Conservation (phyloP, 139 green algal genomes). For the Astrephomene gubernaculifera region DNA sequence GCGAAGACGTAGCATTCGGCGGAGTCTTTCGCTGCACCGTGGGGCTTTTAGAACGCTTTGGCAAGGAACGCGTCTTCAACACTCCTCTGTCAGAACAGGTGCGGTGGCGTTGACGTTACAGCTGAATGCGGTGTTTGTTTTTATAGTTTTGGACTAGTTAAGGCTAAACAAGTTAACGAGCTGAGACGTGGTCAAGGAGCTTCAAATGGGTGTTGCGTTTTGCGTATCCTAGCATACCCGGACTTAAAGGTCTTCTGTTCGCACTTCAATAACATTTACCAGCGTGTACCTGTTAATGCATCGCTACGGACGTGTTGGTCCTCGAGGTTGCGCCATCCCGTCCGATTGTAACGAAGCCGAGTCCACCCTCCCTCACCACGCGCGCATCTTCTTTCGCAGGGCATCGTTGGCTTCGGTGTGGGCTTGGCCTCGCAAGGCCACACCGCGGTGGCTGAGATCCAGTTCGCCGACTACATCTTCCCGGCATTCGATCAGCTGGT, state of each 20-base stretch:
- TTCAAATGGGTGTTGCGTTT: too few relatives aligned
- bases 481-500: conserved; percentile 96
- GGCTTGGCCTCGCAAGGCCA: conserved; percentile 83
- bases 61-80: conserved; percentile 90
- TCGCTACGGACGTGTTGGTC: too few relatives aligned
- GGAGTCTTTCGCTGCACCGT: conserved; percentile 94
- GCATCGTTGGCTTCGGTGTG: conserved; percentile 94
- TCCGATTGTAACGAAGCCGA: too few relatives aligned
- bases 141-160: too few relatives aligned
- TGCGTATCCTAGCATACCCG: too few relatives aligned
- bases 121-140: not conserved
- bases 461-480: conserved; percentile 96
- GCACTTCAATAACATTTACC: too few relatives aligned
- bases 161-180: too few relatives aligned
- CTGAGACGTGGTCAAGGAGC: too few relatives aligned
- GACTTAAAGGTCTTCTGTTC: too few relatives aligned
- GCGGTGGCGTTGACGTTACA: not conserved
- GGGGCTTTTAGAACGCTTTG: conserved; percentile 83
- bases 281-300: too few relatives aligned
- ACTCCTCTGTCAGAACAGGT: conserved; percentile 93
- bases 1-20: conserved; percentile 94
- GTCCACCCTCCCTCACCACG: not conserved
- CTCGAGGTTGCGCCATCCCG: too few relatives aligned
- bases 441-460: conserved; percentile 90
- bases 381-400: conserved; percentile 54